Evolutionary conservation across 257 asterid species (phyloP), one percentile per base, ranked within the genome.

Genomic region (Rehmannia glutinosa): DNA sequence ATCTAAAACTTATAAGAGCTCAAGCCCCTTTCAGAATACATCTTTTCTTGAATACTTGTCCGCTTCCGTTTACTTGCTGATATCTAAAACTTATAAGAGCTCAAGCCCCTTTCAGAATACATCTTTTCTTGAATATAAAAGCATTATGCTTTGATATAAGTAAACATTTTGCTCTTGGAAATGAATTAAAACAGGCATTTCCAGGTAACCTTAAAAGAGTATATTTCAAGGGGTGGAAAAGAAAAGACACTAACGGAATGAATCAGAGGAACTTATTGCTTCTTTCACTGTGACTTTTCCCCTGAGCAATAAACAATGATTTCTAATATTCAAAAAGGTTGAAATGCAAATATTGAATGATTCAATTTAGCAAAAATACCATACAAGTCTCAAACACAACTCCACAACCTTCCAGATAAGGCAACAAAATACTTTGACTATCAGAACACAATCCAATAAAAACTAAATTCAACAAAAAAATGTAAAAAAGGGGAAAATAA

Each of bases 231-330:
- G n/a, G n/a, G n/a, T n/a, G n/a, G n/a, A n/a, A 30, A 28, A 20
- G 6, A 15, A 12, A 30, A 19, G 8, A 27, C 28, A 38, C 3
- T 15, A 17, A 15, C 5, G 6, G 50, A 47, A 55, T 46, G 17
- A 56, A n/a, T 15, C 23, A 39, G 24, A n/a, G 16, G 41, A 67
- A 66, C 32, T 21, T 30, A 70, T 12, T 38, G 45, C 36, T 42
- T 63, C 61, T 21, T 17, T 13, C 39, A 21, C 3, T 50, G 64
- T 33, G 6, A 62, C 58, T 42, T 11, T 59, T 30, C 30, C 72
- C 41, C 62, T 33, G 47, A 63, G 35, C 63, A 54, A 38, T 43
- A 51, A 49, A 57, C n/a, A 52, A 32, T 42, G 65, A 13, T 21
- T 61, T 41, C 32, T 11, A 58, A n/a, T 38, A 43, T 16, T 30